Percentiles rank a stretch among this genome's conserved stretches.
These are phyloP conservation scores for Trypanosoma lewisi DNA, from an alignment of 208 protist genomes.

Conservation along the genomic window DNA sequence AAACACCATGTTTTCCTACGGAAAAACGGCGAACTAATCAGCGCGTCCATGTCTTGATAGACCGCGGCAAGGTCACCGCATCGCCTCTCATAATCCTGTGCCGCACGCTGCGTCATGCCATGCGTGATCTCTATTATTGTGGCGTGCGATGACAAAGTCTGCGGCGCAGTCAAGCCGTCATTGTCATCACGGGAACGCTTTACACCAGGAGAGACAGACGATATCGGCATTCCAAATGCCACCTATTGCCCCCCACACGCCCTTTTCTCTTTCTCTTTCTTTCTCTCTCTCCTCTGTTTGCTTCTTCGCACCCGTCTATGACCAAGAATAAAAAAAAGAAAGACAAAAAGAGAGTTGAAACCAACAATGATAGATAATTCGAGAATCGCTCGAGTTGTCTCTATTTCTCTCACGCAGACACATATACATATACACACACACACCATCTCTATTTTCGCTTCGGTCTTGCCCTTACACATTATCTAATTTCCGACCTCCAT, in stretches of 20 bases:
- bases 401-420: no score
- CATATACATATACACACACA: no score
- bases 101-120: conserved; percentile 21
- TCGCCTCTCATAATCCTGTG: conserved; percentile 7
- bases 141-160: conserved; percentile 8
- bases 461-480: no score
- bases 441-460: not conserved
- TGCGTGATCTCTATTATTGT: conserved; percentile 30
- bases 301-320: no score
- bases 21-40: conserved; percentile 16
- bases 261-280: not conserved
- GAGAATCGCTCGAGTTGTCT: no score
- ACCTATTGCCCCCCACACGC: not conserved
- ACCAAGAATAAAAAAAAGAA: conserved; percentile 12
- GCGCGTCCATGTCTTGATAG: conserved; percentile 7
- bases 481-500: no score
- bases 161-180: not conserved
- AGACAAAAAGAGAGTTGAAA: conserved; percentile 3
- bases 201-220: conserved; percentile 8
- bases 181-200: conserved; percentile 33
- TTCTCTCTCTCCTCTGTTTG: not conserved
- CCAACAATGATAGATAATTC: no score
- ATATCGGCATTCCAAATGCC: conserved; percentile 6
- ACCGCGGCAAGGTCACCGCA: not conserved
- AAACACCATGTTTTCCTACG: conserved; percentile 15